A percentile compares a stretch with the other conserved stretches of the same genome.
These are phyloP conservation scores for Leccinellum rugosiceps DNA, from an alignment of 768 basidiomycete species.

Conservation along the genomic window DNA sequence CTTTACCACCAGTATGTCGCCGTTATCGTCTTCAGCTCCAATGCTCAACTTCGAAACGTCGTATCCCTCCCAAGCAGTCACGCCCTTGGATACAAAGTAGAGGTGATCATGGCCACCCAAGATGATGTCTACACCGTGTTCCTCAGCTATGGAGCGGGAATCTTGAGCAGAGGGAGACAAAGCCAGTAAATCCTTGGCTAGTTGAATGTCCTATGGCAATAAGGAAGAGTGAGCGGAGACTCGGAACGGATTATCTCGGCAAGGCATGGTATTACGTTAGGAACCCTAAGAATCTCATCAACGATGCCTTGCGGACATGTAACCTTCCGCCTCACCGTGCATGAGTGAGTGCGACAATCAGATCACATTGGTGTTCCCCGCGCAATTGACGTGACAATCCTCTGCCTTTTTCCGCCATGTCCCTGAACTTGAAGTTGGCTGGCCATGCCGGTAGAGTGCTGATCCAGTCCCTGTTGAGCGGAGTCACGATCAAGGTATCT, in stretches of 20 bases:
- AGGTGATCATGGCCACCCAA: slow-evolving; percentile 90
- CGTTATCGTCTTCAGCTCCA: slow-evolving; percentile 68
- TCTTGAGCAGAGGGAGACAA: slow-evolving; percentile 54
- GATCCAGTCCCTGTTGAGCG: slow-evolving; percentile 74
- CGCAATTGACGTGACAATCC: slow-evolving; percentile 72
- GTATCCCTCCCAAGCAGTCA: slow-evolving; percentile 63
- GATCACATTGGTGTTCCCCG: slow-evolving; percentile 68
- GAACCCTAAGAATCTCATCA: slow-evolving; percentile 18
- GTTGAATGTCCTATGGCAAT: slow-evolving; percentile 54
- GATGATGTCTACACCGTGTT: slow-evolving; percentile 80
- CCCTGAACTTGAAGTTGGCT: slow-evolving; percentile 65
- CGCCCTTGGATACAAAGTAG: slow-evolving; percentile 70
- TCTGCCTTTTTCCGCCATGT: slow-evolving; percentile 71
- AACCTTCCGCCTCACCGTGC: slow-evolving; percentile 46
- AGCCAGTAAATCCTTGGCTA: slow-evolving; percentile 64
- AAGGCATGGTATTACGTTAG: slow-evolving; percentile 27
- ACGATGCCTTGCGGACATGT: neutral
- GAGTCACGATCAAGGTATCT: neutral
- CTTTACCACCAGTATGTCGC: slow-evolving; percentile 73
- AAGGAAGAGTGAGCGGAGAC: slow-evolving; percentile 6
- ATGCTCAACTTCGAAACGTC: slow-evolving; percentile 49
- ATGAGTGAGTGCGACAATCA: slow-evolving; percentile 86
- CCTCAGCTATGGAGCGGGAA: slow-evolving; percentile 37
- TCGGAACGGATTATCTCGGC: too few species aligned
- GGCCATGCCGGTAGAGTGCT: slow-evolving; percentile 87